phyloP scores from a whole-genome alignment of 768 basidiomycete species.

The Cystoderma amianthinum region DNA sequence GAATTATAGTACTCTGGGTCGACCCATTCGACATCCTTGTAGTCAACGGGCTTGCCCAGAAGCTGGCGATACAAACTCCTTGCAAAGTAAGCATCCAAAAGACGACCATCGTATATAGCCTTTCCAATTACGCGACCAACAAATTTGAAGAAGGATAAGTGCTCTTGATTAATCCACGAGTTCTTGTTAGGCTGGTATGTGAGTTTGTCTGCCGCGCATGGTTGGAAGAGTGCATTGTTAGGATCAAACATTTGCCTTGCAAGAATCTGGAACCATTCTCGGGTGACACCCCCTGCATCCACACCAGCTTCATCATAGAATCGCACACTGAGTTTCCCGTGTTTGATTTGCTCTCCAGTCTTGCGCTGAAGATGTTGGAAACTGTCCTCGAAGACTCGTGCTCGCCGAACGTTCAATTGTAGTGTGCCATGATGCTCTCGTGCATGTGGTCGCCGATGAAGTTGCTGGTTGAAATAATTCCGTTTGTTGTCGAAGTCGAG shows the following conservation, averaged over 20 bases:
- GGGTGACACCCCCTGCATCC: constrained; percentile 95
- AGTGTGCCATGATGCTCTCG: constrained; percentile 81
- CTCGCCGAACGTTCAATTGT: constrained; percentile 83
- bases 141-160: constrained; percentile 97
- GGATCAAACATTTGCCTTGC: constrained; percentile 99
- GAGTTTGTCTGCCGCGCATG: constrained; percentile 89
- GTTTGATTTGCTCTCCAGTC: constrained; percentile 93
- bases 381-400: constrained; percentile 95
- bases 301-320: constrained; percentile 98
- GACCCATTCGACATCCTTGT: constrained; percentile 94
- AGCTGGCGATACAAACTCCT: constrained; percentile 95
- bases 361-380: constrained; percentile 88
- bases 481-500: constrained; percentile 99
- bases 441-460: constrained; percentile 74
- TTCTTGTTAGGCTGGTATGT: constrained; percentile 97
- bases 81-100: constrained; percentile 97
- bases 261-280: constrained; percentile 98
- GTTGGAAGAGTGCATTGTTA: constrained; percentile 96
- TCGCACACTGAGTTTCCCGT: constrained; percentile 92
- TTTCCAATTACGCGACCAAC: constrained; percentile 97
- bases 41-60: constrained; percentile 90
- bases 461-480: constrained; percentile 89
- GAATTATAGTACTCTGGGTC: constrained; percentile 99
- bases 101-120: constrained; percentile 92
- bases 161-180: constrained; percentile 91